Evolutionary conservation across 345 rosid species (phyloP), one percentile per base, ranked within the genome.

Genomic region (Hibiscus mutabilis): DNA sequence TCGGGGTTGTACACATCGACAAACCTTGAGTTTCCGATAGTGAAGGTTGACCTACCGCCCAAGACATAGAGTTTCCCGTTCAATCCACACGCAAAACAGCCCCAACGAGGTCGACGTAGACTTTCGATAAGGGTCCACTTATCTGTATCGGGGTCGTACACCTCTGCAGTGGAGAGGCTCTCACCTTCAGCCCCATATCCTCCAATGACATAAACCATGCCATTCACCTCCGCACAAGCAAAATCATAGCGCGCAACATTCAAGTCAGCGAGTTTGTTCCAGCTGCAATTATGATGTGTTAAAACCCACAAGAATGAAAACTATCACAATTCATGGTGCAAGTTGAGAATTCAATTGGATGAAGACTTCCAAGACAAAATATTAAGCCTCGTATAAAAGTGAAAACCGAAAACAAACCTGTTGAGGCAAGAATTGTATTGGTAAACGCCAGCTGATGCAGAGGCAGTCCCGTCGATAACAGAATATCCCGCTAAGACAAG

Each of bases 31-130:
- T 90, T 85, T 5, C 99, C 97, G 58, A 95, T 95, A 1, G 92
- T 89, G 85, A 90, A 95, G 84, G 84, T 89, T 2, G 99, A 95
- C 77, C 97, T 89, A 65, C 99, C 99, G 42, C 99, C 97, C 86
- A 92, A 87, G 40, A 95, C 86, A 13, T 92, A 92, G 35, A 92
- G 91, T 77, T 89, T 92, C 49, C 96, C 95, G 3, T 86, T 85
- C 51, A 92, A 85, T 46, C 91, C 69, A 14, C 87, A 89, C 5
- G 92, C 99, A 25, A 95, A 92, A 62, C 94, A 87, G 0, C 94
- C 97, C 91, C 91, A 86, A 53, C 99, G 81, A 1, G 97, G 96
- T 63, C 96, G 81, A 70, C 97, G 88, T 2, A 92, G 85, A 77
- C 86, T 79, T 80, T 95, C 91, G 59, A 92, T 81, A 71, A 73